These are phyloP conservation scores for Funneliformis mosseae DNA, from an alignment of 192 early-diverging fungal species.

Conservation along the genomic window DNA sequence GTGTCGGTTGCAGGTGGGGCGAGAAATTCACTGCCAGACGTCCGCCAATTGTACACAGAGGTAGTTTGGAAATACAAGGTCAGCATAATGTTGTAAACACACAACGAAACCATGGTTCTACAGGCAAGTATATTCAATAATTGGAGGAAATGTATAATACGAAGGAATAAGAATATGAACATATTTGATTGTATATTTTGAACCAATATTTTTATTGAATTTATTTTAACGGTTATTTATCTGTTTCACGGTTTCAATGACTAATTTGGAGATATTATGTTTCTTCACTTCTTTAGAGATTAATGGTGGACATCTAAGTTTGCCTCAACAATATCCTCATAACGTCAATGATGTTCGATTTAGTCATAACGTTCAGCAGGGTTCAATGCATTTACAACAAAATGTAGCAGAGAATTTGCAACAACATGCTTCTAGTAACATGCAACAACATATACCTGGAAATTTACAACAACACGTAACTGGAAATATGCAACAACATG, in stretches of 20 bases:
- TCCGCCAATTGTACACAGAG: constrained; percentile 7
- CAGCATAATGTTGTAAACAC: constrained; percentile 1
- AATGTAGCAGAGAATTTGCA: not conserved
- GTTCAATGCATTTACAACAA: not conserved
- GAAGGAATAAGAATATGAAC: too few relatives aligned
- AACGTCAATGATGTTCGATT: not conserved
- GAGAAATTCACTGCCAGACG: constrained; percentile 18
- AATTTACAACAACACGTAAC: too few relatives aligned
- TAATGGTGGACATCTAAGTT: not conserved
- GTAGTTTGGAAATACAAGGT: not conserved
- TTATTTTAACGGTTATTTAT: too few relatives aligned
- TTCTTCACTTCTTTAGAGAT: not conserved
- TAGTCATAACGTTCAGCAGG: not conserved
- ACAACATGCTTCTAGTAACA: too few relatives aligned
- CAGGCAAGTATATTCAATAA: not conserved
- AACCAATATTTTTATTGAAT: too few relatives aligned
- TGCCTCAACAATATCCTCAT: not conserved
- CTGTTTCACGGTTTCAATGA: too few relatives aligned
- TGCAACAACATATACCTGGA: too few relatives aligned
- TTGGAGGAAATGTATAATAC: too few relatives aligned
- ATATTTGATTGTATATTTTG: too few relatives aligned
- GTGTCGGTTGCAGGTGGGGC: constrained; percentile 32
- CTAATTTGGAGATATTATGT: not conserved
- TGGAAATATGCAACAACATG: not conserved
- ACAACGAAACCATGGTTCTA: not conserved